Base-by-base conservation (phyloP, 208 protist species). In the Leishmania turanica region DNA sequence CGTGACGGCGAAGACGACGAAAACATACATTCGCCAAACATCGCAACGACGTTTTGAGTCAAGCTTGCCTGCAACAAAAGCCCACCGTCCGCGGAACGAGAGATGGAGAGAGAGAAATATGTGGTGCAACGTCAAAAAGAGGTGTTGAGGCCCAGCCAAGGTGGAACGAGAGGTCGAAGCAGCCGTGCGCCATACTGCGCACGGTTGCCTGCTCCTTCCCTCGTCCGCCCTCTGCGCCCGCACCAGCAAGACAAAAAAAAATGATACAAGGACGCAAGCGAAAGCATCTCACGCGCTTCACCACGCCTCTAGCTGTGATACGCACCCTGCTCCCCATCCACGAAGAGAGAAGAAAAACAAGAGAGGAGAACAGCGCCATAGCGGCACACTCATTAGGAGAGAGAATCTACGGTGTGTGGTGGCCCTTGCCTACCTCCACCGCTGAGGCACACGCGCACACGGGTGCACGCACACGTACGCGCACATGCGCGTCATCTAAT, bases 401-500 rank as follows among this genome's bases (percentile, higher is more conserved):
- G 69, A 54, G 24, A 58, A 47, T 73, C 24, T 73, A 73, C 69
- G 24, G 27, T 31, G 69, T 21, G 69, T 27, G 69, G 45, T 51
- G 40, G 42, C 31, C 24, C 42, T 31, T 21, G 47, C 17, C 69
- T 54, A 53, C 27, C 69, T 54, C 0, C 19, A 21, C 40, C 24
- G 40, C 40, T 72, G 66, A 72, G 40, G 49, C 31, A 40, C 13
- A 58, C 70, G 4, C 49, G 3, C 7, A 37, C 45, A 54, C 8
- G 45, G 6, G 53, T 19, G 13, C 19, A 73, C 17, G 40, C 47
- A n/a, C 47, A 74, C 47, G 4, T 21, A n/a, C 47, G 31, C 19
- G n/a, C 70, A 9, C 47, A 24, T 34, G 70, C 31, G 47, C 34
- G 72, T 31, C 31, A 76, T 76, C 72, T 76, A 76, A 62, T 76